These are phyloP conservation scores for Avena insularis DNA, from an alignment of 176 grass and related monocot species.

Conservation along the genomic window DNA sequence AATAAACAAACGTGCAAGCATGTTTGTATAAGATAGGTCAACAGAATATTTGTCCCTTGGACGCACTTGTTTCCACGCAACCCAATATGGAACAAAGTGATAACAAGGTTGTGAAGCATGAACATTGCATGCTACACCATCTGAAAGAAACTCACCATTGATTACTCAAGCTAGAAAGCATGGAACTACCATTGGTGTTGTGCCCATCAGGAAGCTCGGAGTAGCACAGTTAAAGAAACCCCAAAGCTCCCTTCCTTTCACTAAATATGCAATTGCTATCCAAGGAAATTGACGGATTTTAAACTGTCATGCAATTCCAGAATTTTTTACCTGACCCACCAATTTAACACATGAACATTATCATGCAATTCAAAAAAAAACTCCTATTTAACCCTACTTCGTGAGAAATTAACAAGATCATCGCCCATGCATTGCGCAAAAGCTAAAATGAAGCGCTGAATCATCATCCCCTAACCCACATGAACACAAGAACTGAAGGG, in stretches of 20 bases:
- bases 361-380: neutral
- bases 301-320: neutral
- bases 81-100: neutral
- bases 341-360: neutral
- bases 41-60: neutral
- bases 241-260: neutral
- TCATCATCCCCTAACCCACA: neutral
- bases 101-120: neutral
- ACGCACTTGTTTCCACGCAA: neutral
- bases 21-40: conserved; percentile 10
- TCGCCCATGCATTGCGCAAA: neutral
- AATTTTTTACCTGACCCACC: neutral
- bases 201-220: neutral
- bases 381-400: neutral
- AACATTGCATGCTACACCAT: neutral
- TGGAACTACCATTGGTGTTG: neutral
- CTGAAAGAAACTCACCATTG: neutral
- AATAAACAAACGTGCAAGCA: conserved; percentile 1
- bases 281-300: neutral
- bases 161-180: neutral
- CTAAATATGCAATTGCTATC: neutral
- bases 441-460: conserved; percentile 7
- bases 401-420: neutral
- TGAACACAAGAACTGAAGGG: neutral
- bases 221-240: conserved; percentile 26